Conservation (phyloP, 441 rosid species). For the Bocquillonia castaneifolia region DNA sequence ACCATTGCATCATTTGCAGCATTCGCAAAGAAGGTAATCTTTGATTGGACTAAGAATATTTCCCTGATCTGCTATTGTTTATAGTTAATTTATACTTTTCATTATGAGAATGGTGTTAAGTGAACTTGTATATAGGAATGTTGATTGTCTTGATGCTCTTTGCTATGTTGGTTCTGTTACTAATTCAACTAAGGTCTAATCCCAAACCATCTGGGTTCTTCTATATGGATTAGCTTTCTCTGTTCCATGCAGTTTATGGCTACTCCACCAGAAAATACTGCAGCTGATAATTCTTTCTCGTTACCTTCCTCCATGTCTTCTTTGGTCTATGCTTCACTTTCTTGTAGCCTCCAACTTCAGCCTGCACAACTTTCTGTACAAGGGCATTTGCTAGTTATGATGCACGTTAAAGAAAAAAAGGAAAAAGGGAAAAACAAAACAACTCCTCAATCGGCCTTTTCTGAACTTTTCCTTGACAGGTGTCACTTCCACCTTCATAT, state of each 20-base stretch:
- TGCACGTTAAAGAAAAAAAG: no score
- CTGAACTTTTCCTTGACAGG: not conserved
- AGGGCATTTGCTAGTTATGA: not conserved
- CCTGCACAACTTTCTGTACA: not conserved
- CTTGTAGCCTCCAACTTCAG: not conserved
- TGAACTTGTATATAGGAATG: not conserved
- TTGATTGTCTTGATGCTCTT: slow-evolving; percentile 1
- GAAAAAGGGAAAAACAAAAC: no score
- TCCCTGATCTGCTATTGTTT: not conserved
- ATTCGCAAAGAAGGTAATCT: slow-evolving; percentile 71
- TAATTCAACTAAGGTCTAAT: not conserved
- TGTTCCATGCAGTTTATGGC: not conserved
- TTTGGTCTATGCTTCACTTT: not conserved
- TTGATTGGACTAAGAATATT: slow-evolving; percentile 9
- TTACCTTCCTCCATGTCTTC: not conserved
- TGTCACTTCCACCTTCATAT: not conserved
- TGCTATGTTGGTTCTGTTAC: not conserved
- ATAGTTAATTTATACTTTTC: not conserved
- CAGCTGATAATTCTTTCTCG: not conserved
- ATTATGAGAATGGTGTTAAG: not conserved
- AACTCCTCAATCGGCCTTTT: not conserved
- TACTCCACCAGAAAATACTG: not conserved
- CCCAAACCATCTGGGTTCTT: not conserved
- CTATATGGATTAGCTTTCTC: not conserved
- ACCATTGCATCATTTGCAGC: slow-evolving; percentile 60